Conservation (phyloP, 257 asterid species). For the Solanum sejunctum region DNA sequence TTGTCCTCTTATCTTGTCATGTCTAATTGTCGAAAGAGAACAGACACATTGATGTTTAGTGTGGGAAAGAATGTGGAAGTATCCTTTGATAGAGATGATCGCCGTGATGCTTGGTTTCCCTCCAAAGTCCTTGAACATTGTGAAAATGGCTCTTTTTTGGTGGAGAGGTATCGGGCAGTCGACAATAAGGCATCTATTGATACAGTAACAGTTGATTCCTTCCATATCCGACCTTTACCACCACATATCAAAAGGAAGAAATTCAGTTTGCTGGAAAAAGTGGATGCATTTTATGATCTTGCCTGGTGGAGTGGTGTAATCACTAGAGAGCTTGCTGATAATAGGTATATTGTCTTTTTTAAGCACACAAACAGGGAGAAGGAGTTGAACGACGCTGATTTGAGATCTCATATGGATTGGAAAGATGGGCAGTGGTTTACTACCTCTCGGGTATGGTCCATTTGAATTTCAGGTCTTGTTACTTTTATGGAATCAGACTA, state of each 20-base stretch:
- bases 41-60: constrained; percentile 44
- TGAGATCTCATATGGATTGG: constrained; percentile 83
- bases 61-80: constrained; percentile 61
- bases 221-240: constrained; percentile 63
- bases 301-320: constrained; percentile 66
- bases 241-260: constrained; percentile 40
- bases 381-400: constrained; percentile 25
- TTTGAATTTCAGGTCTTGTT: background rate
- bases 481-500: background rate
- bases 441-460: constrained; percentile 46
- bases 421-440: constrained; percentile 61
- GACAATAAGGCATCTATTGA: background rate
- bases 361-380: constrained; percentile 21
- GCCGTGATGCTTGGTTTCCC: constrained; percentile 51
- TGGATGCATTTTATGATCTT: constrained; percentile 44
- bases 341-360: constrained; percentile 35
- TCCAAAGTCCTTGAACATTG: constrained; percentile 26
- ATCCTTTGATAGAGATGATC: constrained; percentile 32
- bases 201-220: constrained; percentile 24
- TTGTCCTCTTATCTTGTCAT: background rate
- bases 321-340: constrained; percentile 35
- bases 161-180: constrained; percentile 13
- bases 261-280: constrained; percentile 47
- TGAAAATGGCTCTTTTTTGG: constrained; percentile 32
- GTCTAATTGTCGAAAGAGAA: constrained; percentile 31